Evolutionary conservation across 805 yeast genomes (phyloP).

Genomic region (Diddensiella transvaalensis): DNA sequence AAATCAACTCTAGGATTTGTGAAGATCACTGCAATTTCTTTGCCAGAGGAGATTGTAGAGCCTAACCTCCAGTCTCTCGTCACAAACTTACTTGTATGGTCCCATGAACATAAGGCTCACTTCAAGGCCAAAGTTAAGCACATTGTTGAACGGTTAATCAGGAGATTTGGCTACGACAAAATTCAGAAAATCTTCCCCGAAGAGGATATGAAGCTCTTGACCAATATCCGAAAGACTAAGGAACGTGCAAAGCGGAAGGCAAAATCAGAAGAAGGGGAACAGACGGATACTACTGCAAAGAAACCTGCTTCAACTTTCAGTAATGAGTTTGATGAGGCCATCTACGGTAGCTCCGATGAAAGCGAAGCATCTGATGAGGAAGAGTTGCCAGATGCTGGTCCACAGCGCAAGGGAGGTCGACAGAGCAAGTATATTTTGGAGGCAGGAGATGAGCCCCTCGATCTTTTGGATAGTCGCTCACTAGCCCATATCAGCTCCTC

Average conservation of each 20-base stretch:
- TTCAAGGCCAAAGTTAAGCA: conserved; percentile 92
- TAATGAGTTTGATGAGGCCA: conserved; percentile 90
- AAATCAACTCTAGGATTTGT: conserved; percentile 92
- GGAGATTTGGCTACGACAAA: conserved; percentile 87
- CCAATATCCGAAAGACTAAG: conserved; percentile 80
- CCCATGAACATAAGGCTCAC: conserved; percentile 93
- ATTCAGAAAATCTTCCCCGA: conserved; percentile 84
- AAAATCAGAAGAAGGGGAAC: conserved; percentile 34
- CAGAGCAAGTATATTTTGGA: conserved; percentile 67
- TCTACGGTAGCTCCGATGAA: conserved; percentile 70
- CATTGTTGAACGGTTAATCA: conserved; percentile 81
- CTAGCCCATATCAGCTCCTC: conserved; percentile 86
- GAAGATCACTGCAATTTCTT: conserved; percentile 77
- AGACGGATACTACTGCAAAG: conserved; percentile 22
- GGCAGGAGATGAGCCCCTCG: conserved; percentile 73
- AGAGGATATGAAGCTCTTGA: conserved; percentile 76
- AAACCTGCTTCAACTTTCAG: conserved; percentile 40
- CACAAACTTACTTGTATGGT: conserved; percentile 78
- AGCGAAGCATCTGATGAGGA: conserved; percentile 50
- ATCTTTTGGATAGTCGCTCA: conserved; percentile 80
- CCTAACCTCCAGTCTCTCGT: conserved; percentile 72
- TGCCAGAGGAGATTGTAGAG: conserved; percentile 75
- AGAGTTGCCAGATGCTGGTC: conserved; percentile 27
- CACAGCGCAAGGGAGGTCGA: conserved; percentile 22
- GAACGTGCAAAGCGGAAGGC: conserved; percentile 79